Conservation (phyloP, 108 stramenopile species). For the Schizochytrium sp. region DNA sequence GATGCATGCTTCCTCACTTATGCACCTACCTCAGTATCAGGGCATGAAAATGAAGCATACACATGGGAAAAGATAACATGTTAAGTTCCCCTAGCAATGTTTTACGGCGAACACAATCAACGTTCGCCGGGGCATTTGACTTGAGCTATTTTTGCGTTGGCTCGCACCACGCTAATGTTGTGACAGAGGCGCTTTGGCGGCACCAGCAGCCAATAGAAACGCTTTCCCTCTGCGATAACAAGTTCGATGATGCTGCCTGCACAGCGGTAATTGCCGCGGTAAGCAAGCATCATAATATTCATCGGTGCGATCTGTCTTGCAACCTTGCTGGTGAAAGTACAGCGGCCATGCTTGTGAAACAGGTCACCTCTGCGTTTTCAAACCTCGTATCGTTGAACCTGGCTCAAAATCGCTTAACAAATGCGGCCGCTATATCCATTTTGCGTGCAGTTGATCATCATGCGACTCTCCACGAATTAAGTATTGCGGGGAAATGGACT, state of each 20-base stretch:
- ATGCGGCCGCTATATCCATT: not conserved
- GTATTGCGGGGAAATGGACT: conserved; percentile 27
- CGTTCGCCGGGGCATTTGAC: not conserved
- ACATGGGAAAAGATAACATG: not conserved
- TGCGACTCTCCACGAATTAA: not conserved
- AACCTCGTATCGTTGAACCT: not conserved
- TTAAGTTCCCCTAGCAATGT: no score
- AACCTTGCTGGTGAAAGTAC: not conserved
- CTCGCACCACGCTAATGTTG: not conserved
- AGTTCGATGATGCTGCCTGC: conserved; percentile 11
- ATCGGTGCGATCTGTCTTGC: not conserved
- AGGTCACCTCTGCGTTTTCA: not conserved
- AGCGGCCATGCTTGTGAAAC: not conserved
- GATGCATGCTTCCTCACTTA: no score
- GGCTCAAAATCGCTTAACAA: not conserved
- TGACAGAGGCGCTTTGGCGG: not conserved
- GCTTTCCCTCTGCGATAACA: not conserved
- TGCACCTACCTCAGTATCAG: no score
- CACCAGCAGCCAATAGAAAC: not conserved
- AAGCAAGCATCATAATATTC: not conserved
- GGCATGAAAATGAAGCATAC: not conserved
- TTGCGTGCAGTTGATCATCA: not conserved
- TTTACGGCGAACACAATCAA: not conserved
- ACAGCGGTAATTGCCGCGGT: not conserved
- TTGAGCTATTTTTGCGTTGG: conserved; percentile 5